Conservation (phyloP, 169 alveolate genomes). For the Plasmodium knowlesi region DNA sequence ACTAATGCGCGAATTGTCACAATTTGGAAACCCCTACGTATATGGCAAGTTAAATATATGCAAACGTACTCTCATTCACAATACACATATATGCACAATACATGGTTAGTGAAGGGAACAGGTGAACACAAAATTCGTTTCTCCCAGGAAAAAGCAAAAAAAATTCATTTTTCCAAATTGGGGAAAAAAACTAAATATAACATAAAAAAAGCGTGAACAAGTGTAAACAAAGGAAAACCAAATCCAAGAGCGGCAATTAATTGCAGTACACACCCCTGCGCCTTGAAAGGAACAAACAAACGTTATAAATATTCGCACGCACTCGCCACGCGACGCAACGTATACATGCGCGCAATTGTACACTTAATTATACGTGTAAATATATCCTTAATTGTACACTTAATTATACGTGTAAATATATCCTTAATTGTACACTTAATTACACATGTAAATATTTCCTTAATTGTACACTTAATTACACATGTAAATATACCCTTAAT, state of each 20-base stretch:
- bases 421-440: not conserved
- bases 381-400: not conserved
- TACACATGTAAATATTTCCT: not conserved
- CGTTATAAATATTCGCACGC: not conserved
- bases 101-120: not conserved
- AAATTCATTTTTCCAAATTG: not conserved
- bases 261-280: not conserved
- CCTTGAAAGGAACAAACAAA: not conserved
- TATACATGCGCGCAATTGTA: not conserved
- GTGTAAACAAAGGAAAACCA: not conserved
- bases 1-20: not conserved
- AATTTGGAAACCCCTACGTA: not conserved
- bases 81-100: not conserved
- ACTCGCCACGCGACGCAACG: not conserved
- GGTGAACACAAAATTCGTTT: not conserved
- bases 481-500: not conserved
- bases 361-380: not conserved
- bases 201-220: not conserved
- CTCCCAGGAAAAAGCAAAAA: not conserved
- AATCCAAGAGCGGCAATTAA: not conserved
- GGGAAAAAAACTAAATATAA: not conserved
- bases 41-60: conserved; percentile 4
- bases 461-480: not conserved
- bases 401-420: not conserved
- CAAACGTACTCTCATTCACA: not conserved